These are phyloP conservation scores for Nephelium lappaceum DNA, from an alignment of 345 rosid species.

Conservation along the genomic window DNA sequence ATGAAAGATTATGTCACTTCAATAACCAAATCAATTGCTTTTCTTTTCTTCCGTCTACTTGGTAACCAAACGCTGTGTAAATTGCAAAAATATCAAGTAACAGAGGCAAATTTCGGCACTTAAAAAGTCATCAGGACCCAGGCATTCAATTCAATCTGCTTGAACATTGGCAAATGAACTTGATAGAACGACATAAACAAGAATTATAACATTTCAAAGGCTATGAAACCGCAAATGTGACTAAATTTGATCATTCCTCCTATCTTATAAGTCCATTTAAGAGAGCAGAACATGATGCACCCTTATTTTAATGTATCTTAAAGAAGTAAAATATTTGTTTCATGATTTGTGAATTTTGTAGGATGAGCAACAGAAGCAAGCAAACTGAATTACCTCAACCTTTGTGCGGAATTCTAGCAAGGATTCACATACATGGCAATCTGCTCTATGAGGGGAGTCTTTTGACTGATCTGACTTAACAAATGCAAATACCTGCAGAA, in stretches of 20 bases:
- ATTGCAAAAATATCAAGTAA: too few species aligned
- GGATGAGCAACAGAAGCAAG: neutral
- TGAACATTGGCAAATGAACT: neutral
- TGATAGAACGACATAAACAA: neutral
- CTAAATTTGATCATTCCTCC: too few species aligned
- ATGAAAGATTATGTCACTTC: neutral
- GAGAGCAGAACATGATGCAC: too few species aligned
- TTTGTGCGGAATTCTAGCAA: slow-evolving; percentile 83
- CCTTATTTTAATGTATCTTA: too few species aligned
- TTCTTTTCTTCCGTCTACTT: too few species aligned
- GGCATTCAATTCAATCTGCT: neutral
- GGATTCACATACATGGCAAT: slow-evolving; percentile 92
- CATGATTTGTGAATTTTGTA: neutral
- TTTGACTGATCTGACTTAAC: slow-evolving; percentile 70
- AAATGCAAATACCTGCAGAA: slow-evolving; percentile 82
- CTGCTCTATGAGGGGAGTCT: slow-evolving; percentile 69
- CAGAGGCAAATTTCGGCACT: too few species aligned
- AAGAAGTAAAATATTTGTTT: too few species aligned
- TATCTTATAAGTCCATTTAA: neutral
- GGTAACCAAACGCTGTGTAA: too few species aligned
- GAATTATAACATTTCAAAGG: too few species aligned
- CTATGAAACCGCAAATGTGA: too few species aligned
- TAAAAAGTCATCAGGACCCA: too few species aligned
- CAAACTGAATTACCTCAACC: slow-evolving; percentile 56
- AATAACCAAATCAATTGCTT: too few species aligned